Conservation (phyloP, 768 basidiomycete genomes). For the Coprinopsis marcescibilis region DNA sequence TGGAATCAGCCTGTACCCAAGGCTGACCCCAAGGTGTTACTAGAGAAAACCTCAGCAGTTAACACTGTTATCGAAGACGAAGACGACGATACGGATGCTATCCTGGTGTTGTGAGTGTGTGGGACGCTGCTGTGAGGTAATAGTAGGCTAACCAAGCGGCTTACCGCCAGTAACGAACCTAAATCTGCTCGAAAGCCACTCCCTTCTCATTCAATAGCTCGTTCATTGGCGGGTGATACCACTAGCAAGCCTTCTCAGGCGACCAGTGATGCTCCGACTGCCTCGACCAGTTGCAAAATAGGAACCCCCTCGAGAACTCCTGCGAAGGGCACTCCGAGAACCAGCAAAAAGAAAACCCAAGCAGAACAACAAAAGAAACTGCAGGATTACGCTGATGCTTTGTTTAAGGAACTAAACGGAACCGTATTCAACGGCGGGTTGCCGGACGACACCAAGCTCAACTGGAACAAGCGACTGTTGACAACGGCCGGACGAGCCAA, state of each 20-base stretch:
- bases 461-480: conserved; percentile 61
- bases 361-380: conserved; percentile 39
- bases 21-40: background rate
- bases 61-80: background rate
- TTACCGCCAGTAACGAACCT: conserved; percentile 40
- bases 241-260: background rate
- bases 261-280: background rate
- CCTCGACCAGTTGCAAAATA: background rate
- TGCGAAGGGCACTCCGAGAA: conserved; percentile 15
- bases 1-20: conserved; percentile 4
- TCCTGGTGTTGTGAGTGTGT: conserved; percentile 26
- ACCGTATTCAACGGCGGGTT: conserved; percentile 49
- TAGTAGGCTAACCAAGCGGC: background rate
- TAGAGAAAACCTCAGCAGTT: background rate
- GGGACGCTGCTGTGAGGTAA: background rate
- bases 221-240: no score
- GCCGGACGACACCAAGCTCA: conserved; percentile 49
- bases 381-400: conserved; percentile 45
- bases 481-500: conserved; percentile 69
- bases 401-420: conserved; percentile 59
- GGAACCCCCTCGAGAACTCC: conserved; percentile 4
- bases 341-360: conserved; percentile 35
- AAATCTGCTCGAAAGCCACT: conserved; percentile 43
- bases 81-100: conserved; percentile 23
- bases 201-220: no score